Evolutionary conservation across 2,329 filamentous ascomycete species (phyloP), one percentile per base, ranked within the genome.

Genomic region (Exophiala xenobiotica): DNA sequence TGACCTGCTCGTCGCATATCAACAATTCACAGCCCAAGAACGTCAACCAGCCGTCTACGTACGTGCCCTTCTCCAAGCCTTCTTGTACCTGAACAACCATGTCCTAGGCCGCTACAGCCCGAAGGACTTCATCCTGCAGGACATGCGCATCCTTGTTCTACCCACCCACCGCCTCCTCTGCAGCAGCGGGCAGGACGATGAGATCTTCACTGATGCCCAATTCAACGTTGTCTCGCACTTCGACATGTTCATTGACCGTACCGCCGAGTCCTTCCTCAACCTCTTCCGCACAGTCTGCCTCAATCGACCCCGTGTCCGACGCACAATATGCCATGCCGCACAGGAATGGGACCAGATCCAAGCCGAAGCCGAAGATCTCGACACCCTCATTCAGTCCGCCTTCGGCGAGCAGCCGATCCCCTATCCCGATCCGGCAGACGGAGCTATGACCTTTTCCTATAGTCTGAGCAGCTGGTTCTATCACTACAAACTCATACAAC

Each of bases 391-490:
- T 14, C 82, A 86, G 49, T 66, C 74, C 5, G 74, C 82, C 48
- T 79, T 80, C 18, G 74, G 78, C 12, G 87, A 90, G 66, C 70
- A 79, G 35, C 78, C 86, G 2, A 67, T 86, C 12, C 68, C 77
- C 26, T 75, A 77, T 52, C 74, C 65, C 9, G 44, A 70, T 12
- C 18, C 31, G 6, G 31, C n/a, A 71, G 54, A 75, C 74, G 43
- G 72, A 71, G 2, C 85, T 38, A 73, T 78, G 33, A 78, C 81
- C 1, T 85, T 81, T 64, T 78, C 85, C 0, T 86, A 88, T 46
- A 85, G 90, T 0, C 76, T 97, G 0, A 90, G 88, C 1, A 90
- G 87, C 3, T 99, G 93, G 93, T 82, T 85, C 0, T 95, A 92
- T 63, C 80, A 91, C 53, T 88, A 95, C 70, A 97, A 96, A 68